Evolutionary conservation across 139 green algal genomes (phyloP).

Genomic region (Volvox africanus): DNA sequence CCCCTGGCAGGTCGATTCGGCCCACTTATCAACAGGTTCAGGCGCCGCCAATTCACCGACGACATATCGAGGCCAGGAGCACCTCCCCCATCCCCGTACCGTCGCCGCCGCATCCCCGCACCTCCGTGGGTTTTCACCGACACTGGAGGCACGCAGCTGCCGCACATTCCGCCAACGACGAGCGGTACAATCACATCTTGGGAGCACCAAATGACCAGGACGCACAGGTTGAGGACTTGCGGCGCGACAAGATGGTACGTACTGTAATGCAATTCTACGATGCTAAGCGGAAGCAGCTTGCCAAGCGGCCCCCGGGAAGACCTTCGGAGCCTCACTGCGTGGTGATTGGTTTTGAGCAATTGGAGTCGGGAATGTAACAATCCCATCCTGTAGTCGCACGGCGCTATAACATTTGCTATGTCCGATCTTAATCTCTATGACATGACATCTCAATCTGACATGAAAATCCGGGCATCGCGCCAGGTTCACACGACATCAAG

Average conservation of each 20-base stretch:
- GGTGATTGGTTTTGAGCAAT: conserved; percentile 9
- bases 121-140: neutral
- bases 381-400: too few relatives aligned
- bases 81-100: conserved; percentile 18
- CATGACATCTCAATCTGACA: too few relatives aligned
- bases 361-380: too few relatives aligned
- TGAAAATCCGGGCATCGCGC: too few relatives aligned
- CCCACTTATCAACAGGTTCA: neutral
- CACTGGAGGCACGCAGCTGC: neutral
- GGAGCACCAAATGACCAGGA: neutral
- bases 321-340: neutral
- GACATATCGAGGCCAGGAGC: neutral
- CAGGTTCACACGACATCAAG: too few relatives aligned
- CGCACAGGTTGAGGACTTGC: neutral
- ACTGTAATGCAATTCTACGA: neutral
- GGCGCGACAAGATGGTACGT: neutral
- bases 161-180: neutral
- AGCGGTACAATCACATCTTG: neutral
- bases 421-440: too few relatives aligned
- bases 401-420: too few relatives aligned
- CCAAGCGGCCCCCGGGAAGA: neutral
- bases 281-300: neutral
- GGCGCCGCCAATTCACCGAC: neutral
- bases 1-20: neutral
- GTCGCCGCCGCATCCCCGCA: neutral